A percentile compares a stretch with the other conserved stretches of the same genome.
Conservation (phyloP, 1,284 basidiomycete genomes). For the Pyrrhoderma lamaoense region DNA sequence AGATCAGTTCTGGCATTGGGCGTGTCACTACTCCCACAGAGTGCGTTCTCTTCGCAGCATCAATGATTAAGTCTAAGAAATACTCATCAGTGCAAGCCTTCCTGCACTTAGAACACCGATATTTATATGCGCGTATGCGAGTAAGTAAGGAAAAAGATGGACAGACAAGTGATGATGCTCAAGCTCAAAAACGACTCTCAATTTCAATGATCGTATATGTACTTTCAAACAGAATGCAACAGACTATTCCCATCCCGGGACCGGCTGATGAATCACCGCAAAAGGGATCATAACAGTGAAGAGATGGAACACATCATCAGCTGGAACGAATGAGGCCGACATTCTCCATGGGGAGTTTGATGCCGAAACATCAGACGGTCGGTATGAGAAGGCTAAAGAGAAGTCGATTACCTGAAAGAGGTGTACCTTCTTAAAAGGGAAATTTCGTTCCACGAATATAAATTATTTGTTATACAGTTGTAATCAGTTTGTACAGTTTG, state of each 20-base stretch:
- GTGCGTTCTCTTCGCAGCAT: slow-evolving; percentile 21
- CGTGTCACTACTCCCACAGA: slow-evolving; percentile 47
- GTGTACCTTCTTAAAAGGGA: too few relatives aligned
- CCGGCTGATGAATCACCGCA: slow-evolving; percentile 61
- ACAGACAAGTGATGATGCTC: background rate
- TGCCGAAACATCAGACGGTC: too few relatives aligned
- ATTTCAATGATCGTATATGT: too few relatives aligned
- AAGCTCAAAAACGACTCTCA: too few relatives aligned
- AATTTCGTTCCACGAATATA: slow-evolving; percentile 8
- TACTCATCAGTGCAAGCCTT: too few relatives aligned
- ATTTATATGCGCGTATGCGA: slow-evolving; percentile 52
- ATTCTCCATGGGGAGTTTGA: too few relatives aligned
- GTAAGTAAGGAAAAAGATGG: slow-evolving; percentile 26
- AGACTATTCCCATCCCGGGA: slow-evolving; percentile 67
- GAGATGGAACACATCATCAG: slow-evolving; percentile 55
- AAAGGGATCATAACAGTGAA: slow-evolving; percentile 60
- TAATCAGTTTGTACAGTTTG: too few relatives aligned
- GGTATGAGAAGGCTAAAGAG: too few relatives aligned
- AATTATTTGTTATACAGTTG: background rate
- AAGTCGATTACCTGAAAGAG: too few relatives aligned
- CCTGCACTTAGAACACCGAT: slow-evolving; percentile 45
- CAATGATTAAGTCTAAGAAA: background rate
- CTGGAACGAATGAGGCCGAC: slow-evolving; percentile 36
- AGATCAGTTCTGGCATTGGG: slow-evolving; percentile 38
- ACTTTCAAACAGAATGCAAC: slow-evolving; percentile 61